Percentiles rank a stretch among this genome's conserved stretches.
phyloP scores from a whole-genome alignment of 2,329 filamentous ascomycete genomes.

The Diplocarpon rosae region DNA sequence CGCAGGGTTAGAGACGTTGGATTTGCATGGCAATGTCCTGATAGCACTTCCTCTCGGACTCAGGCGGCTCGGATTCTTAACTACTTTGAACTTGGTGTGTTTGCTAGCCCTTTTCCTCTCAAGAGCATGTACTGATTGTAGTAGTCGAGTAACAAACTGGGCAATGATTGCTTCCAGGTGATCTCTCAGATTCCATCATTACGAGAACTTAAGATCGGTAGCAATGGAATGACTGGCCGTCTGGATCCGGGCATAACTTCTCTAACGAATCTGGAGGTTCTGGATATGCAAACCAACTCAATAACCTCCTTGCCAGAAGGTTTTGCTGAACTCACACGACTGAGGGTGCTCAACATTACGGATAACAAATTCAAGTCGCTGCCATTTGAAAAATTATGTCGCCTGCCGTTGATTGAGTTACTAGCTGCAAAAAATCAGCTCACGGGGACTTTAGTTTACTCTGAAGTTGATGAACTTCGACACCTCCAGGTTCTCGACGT shows the following conservation, averaged over 20 bases:
- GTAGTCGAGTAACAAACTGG: conserved; percentile 71
- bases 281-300: conserved; percentile 75
- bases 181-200: conserved; percentile 63
- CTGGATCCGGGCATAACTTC: conserved; percentile 52
- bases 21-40: conserved; percentile 78
- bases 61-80: conserved; percentile 60
- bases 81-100: conserved; percentile 69
- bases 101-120: background rate
- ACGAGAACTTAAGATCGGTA: conserved; percentile 69
- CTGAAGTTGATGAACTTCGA: conserved; percentile 44
- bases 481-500: conserved; percentile 68
- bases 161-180: conserved; percentile 58
- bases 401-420: conserved; percentile 62
- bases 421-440: conserved; percentile 69
- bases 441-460: conserved; percentile 57
- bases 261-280: conserved; percentile 60
- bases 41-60: conserved; percentile 64
- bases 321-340: conserved; percentile 52
- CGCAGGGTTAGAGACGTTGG: conserved; percentile 60
- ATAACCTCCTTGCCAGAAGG: conserved; percentile 59
- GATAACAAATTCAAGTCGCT: conserved; percentile 66
- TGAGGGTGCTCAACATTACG: conserved; percentile 69
- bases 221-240: conserved; percentile 62
- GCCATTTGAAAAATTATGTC: conserved; percentile 57
- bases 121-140: conserved; percentile 1